phyloP scores from a whole-genome alignment of 2,329 filamentous ascomycete genomes.

The Colletotrichum magnum region DNA sequence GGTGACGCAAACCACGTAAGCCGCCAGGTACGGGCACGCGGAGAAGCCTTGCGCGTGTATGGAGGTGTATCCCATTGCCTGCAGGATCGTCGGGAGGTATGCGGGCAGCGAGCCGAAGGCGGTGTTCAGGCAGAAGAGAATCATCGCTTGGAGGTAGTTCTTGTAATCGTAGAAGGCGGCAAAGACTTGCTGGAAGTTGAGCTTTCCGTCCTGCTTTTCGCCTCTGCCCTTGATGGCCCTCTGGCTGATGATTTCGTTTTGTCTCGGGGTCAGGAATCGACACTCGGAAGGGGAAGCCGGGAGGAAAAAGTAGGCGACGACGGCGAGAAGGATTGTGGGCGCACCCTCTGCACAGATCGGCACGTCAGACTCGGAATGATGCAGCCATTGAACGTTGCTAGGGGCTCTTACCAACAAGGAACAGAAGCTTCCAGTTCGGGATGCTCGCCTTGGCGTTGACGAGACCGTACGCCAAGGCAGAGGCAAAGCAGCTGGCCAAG shows the following conservation, averaged over 20 bases:
- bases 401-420: constrained; percentile 64
- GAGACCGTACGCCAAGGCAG: constrained; percentile 76
- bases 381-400: too few species aligned
- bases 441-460: constrained; percentile 69
- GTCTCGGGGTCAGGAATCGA: constrained; percentile 68
- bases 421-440: constrained; percentile 75
- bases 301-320: constrained; percentile 68
- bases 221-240: constrained; percentile 62
- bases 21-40: constrained; percentile 78
- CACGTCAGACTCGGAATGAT: background rate
- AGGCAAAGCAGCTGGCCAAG: constrained; percentile 77
- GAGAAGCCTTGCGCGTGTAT: constrained; percentile 80
- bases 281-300: constrained; percentile 67
- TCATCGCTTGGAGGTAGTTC: constrained; percentile 62
- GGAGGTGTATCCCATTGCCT: constrained; percentile 76
- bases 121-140: constrained; percentile 58
- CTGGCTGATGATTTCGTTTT: constrained; percentile 69
- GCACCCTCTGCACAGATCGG: constrained; percentile 61
- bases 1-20: constrained; percentile 73
- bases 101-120: constrained; percentile 63
- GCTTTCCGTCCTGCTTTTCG: constrained; percentile 60
- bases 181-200: constrained; percentile 63
- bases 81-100: constrained; percentile 74
- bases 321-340: constrained; percentile 68
- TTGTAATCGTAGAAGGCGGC: constrained; percentile 62